A percentile compares a stretch with the other conserved stretches of the same genome.
These are phyloP conservation scores for Fusarium algeriense DNA, from an alignment of 2,329 filamentous ascomycete species.

Conservation along the genomic window DNA sequence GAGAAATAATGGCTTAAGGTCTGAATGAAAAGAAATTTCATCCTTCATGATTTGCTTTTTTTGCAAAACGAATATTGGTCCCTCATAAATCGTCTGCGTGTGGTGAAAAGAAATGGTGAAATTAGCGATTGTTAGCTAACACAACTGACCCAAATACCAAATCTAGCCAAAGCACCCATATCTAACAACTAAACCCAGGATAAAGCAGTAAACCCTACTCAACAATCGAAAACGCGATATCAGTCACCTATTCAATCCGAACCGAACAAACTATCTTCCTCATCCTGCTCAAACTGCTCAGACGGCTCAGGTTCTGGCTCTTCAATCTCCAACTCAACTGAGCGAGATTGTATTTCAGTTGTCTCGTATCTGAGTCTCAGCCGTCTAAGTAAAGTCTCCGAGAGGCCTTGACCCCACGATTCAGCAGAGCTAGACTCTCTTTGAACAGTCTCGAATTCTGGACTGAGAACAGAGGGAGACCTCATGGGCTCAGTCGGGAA, in stretches of 20 bases:
- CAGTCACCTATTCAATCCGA: background rate
- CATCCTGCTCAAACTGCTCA: background rate
- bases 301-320: background rate
- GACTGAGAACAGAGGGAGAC: background rate
- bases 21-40: constrained; percentile 54
- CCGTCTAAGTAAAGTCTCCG: background rate
- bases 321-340: constrained; percentile 1
- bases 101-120: constrained; percentile 14
- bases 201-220: background rate
- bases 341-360: background rate
- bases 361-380: background rate
- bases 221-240: background rate
- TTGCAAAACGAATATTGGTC: constrained; percentile 16
- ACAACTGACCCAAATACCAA: background rate
- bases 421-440: background rate
- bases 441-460: background rate
- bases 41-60: constrained; percentile 46
- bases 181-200: background rate
- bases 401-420: background rate
- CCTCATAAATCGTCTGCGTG: background rate
- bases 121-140: background rate
- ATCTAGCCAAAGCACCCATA: background rate
- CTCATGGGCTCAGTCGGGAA: background rate
- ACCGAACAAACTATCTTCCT: constrained; percentile 6
- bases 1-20: constrained; percentile 56